Conservation (phyloP, 371 early-diverging fungal genomes). For the Umbelopsis sp. region DNA sequence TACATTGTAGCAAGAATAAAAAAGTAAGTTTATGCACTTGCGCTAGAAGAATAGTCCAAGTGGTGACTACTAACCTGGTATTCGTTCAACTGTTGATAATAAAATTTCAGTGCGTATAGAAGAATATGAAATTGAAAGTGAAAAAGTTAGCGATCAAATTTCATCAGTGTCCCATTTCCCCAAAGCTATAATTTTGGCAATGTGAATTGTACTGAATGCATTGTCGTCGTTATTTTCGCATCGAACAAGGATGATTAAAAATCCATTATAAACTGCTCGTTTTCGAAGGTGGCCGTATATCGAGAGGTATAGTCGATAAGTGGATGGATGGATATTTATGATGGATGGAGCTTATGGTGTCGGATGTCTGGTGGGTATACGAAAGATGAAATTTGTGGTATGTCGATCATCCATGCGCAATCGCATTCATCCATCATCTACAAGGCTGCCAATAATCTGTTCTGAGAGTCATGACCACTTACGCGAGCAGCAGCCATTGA, state of each 20-base stretch:
- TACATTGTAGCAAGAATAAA: conserved; percentile 30
- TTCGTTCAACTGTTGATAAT: conserved; percentile 48
- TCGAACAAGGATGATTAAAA: no score
- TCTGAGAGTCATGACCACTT: not conserved
- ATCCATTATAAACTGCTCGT: no score
- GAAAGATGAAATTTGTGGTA: not conserved
- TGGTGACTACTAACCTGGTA: conserved; percentile 37
- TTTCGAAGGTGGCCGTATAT: not conserved
- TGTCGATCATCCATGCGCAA: not conserved
- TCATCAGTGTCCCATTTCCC: no score
- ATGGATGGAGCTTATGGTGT: not conserved
- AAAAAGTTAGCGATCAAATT: not conserved
- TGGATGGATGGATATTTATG: not conserved
- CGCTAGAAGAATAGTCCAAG: not conserved
- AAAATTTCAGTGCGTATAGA: not conserved
- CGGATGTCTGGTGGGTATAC: not conserved
- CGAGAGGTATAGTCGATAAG: not conserved
- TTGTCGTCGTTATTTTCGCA: not conserved
- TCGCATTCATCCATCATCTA: conserved; percentile 3
- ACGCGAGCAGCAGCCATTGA: conserved; percentile 7
- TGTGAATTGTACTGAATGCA: not conserved
- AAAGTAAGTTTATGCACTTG: not conserved
- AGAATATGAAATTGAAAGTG: not conserved
- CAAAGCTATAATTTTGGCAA: not conserved
- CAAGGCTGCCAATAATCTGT: not conserved